These are phyloP conservation scores for Candolleomyces eurysporus DNA, from an alignment of 768 basidiomycete species.

Conservation along the genomic window DNA sequence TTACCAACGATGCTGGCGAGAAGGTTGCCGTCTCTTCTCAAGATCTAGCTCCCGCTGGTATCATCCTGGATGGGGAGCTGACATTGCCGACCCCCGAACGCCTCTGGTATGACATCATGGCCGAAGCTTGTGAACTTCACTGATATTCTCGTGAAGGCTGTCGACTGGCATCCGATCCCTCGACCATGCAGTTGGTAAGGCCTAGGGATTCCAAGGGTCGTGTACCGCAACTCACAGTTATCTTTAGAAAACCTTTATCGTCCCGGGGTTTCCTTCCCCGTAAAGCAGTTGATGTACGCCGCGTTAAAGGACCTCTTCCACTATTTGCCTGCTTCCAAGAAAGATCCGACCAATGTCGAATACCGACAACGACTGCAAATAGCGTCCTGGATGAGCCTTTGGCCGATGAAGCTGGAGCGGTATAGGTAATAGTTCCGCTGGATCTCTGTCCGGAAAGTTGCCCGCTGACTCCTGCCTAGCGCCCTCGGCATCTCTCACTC, in stretches of 20 bases:
- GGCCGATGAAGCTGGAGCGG: conserved; percentile 59
- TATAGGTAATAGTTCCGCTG: conserved; percentile 40
- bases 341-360: conserved; percentile 52
- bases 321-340: conserved; percentile 66
- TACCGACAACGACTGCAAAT: conserved; percentile 67
- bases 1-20: conserved; percentile 63
- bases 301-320: conserved; percentile 73
- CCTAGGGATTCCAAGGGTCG: neutral
- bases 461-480: conserved; percentile 27
- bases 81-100: conserved; percentile 71
- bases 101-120: conserved; percentile 53
- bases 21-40: conserved; percentile 59
- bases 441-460: neutral
- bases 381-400: conserved; percentile 80
- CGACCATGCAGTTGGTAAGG: conserved; percentile 74
- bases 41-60: conserved; percentile 63
- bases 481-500: conserved; percentile 74
- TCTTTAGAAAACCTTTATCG: conserved; percentile 61
- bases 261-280: conserved; percentile 49
- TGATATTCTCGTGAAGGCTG: conserved; percentile 43
- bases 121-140: neutral
- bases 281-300: conserved; percentile 63
- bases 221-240: neutral
- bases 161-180: conserved; percentile 78
- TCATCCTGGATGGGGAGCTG: conserved; percentile 77